phyloP scores from a whole-genome alignment of 208 protist species.

The Trypanosoma grayi region DNA sequence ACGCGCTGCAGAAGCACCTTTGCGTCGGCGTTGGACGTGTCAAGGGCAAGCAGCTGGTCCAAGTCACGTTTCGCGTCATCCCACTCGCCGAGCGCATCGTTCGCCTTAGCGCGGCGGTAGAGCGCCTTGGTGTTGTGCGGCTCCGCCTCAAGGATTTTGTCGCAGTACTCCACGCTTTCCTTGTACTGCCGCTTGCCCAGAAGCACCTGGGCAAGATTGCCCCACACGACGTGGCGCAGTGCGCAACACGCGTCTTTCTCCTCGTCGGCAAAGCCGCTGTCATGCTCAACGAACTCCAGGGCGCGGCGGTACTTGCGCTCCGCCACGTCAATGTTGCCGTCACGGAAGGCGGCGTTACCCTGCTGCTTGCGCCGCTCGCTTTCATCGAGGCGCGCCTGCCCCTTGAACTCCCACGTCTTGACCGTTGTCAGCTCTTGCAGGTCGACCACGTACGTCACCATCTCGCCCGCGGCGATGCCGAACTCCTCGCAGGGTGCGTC shows the following conservation, averaged over 20 bases:
- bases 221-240: constrained; percentile 48
- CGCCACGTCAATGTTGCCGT: constrained; percentile 49
- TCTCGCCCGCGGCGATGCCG: constrained; percentile 35
- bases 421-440: constrained; percentile 54
- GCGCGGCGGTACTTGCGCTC: constrained; percentile 83
- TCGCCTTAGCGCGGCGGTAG: constrained; percentile 72
- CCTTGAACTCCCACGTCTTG: constrained; percentile 66
- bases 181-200: constrained; percentile 42
- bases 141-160: constrained; percentile 68
- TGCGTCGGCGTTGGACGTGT: constrained; percentile 68
- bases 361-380: constrained; percentile 63
- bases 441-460: constrained; percentile 71
- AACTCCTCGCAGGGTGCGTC: constrained; percentile 40
- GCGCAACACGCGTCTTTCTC: constrained; percentile 53
- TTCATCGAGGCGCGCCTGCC: constrained; percentile 59
- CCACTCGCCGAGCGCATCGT: constrained; percentile 66
- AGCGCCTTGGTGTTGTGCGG: constrained; percentile 67
- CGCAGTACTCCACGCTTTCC: constrained; percentile 50
- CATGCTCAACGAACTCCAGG: constrained; percentile 81
- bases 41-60: constrained; percentile 43
- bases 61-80: constrained; percentile 49
- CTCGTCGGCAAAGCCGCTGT: constrained; percentile 68
- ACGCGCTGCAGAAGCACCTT: constrained; percentile 42
- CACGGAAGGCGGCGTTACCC: constrained; percentile 83
- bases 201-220: constrained; percentile 82